phyloP scores from a whole-genome alignment of 2,329 filamentous ascomycete genomes.

The Monosporascus sp. region DNA sequence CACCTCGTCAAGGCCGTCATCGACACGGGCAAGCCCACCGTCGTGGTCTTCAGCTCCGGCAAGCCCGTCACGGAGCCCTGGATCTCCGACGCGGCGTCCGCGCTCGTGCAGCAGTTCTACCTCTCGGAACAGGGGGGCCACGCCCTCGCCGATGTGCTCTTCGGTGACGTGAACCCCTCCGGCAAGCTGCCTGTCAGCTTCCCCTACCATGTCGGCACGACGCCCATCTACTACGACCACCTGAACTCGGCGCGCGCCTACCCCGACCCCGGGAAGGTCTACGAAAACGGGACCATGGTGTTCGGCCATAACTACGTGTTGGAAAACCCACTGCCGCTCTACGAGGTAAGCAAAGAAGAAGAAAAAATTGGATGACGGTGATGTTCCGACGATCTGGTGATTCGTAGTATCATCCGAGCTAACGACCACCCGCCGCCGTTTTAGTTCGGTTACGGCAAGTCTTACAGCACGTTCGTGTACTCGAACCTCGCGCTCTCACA shows the following conservation, averaged over 20 bases:
- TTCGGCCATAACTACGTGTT: conserved; percentile 65
- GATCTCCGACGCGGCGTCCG: conserved; percentile 61
- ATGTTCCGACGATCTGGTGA: no score
- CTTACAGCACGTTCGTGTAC: conserved; percentile 61
- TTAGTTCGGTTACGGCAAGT: conserved; percentile 61
- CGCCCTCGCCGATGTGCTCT: conserved; percentile 61
- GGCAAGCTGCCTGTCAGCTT: conserved; percentile 64
- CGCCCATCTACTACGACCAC: conserved; percentile 69
- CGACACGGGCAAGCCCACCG: conserved; percentile 60
- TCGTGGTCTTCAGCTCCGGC: conserved; percentile 64
- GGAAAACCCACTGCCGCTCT: conserved; percentile 53
- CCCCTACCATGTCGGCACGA: conserved; percentile 60
- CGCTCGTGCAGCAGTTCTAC: conserved; percentile 71
- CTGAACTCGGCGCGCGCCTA: conserved; percentile 57
- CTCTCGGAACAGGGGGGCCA: conserved; percentile 64
- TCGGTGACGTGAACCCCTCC: conserved; percentile 59
- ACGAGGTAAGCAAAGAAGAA: conserved; percentile 29
- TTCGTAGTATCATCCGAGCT: not conserved
- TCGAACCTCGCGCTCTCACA: conserved; percentile 46
- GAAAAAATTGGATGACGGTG: no score
- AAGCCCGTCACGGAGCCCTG: conserved; percentile 70
- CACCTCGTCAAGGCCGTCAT: conserved; percentile 62
- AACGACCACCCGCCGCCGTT: not conserved
- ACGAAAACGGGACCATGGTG: conserved; percentile 53
- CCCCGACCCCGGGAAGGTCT: conserved; percentile 47